A percentile compares a stretch with the other conserved stretches of the same genome.
phyloP scores from a whole-genome alignment of 2,329 filamentous ascomycete species.

The Penicillium sp. region DNA sequence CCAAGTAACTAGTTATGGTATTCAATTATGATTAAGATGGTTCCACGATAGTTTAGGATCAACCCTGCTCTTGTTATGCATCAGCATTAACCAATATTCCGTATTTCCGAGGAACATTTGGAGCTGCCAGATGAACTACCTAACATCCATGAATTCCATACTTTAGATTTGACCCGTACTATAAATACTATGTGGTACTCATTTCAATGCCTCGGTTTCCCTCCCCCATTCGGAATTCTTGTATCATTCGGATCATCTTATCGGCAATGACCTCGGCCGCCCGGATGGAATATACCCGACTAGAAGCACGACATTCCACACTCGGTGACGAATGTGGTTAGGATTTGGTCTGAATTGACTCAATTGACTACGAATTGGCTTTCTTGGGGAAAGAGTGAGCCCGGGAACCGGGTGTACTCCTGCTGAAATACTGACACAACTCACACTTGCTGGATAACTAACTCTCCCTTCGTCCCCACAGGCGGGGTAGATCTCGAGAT shows the following conservation, averaged over 20 bases:
- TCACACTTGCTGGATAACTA: background rate
- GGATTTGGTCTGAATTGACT: background rate
- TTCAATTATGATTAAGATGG: background rate
- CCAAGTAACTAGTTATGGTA: background rate
- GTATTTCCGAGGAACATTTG: too few relatives aligned
- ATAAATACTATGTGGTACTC: too few relatives aligned
- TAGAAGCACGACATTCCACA: slow-evolving; percentile 2
- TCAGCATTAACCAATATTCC: too few relatives aligned
- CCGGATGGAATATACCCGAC: slow-evolving; percentile 1
- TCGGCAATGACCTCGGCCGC: slow-evolving; percentile 8
- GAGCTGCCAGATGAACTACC: too few relatives aligned
- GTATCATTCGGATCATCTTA: background rate
- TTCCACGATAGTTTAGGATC: too few relatives aligned
- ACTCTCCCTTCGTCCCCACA: background rate
- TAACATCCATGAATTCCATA: too few relatives aligned
- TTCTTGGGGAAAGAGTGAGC: background rate
- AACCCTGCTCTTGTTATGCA: too few relatives aligned
- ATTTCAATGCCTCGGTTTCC: background rate
- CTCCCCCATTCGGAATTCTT: background rate
- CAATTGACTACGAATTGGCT: background rate
- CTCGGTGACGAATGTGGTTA: background rate
- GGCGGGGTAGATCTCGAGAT: background rate
- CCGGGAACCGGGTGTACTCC: background rate
- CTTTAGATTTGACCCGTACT: too few relatives aligned
- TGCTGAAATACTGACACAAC: background rate